phyloP scores from a whole-genome alignment of 2,329 filamentous ascomycete genomes.

The Colletotrichum tofieldiae region DNA sequence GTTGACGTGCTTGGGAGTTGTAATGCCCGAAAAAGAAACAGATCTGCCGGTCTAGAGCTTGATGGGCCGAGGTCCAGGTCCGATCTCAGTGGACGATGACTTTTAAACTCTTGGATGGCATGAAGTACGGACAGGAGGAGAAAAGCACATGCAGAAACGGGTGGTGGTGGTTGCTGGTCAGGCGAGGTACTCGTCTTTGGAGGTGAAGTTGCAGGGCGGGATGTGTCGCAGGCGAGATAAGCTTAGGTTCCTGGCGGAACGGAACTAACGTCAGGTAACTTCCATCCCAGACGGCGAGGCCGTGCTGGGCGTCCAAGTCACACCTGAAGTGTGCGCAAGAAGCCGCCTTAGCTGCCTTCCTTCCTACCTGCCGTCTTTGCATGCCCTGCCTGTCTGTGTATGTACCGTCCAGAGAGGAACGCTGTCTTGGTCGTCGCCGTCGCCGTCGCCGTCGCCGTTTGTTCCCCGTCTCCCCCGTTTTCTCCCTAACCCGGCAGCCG shows the following conservation, averaged over 20 bases:
- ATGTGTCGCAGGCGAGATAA: slow-evolving; percentile 2
- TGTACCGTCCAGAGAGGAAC: no score
- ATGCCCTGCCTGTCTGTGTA: not conserved
- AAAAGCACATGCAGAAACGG: slow-evolving; percentile 35
- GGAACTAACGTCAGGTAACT: slow-evolving; percentile 34
- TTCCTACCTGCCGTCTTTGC: not conserved
- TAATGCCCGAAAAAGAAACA: slow-evolving; percentile 22
- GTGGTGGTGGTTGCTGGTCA: slow-evolving; percentile 11
- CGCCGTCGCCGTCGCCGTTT: slow-evolving; percentile 3
- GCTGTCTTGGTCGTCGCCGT: not conserved
- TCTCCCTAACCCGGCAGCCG: slow-evolving; percentile 21
- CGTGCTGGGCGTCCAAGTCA: slow-evolving; percentile 32
- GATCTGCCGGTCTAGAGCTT: slow-evolving; percentile 34
- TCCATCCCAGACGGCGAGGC: slow-evolving; percentile 19
- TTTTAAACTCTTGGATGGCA: slow-evolving; percentile 29
- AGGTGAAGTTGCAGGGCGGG: not conserved
- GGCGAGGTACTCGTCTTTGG: slow-evolving; percentile 1
- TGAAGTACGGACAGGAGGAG: slow-evolving; percentile 7
- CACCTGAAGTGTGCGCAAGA: slow-evolving; percentile 28
- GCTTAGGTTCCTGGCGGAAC: slow-evolving; percentile 9
- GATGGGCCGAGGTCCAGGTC: slow-evolving; percentile 25
- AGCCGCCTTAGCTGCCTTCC: not conserved
- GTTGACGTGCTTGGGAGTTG: slow-evolving; percentile 19
- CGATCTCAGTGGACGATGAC: slow-evolving; percentile 25
- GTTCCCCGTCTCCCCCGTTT: slow-evolving; percentile 15